phyloP scores from a whole-genome alignment of 352 stramenopile species.

The Phytophthora tentaculata region DNA sequence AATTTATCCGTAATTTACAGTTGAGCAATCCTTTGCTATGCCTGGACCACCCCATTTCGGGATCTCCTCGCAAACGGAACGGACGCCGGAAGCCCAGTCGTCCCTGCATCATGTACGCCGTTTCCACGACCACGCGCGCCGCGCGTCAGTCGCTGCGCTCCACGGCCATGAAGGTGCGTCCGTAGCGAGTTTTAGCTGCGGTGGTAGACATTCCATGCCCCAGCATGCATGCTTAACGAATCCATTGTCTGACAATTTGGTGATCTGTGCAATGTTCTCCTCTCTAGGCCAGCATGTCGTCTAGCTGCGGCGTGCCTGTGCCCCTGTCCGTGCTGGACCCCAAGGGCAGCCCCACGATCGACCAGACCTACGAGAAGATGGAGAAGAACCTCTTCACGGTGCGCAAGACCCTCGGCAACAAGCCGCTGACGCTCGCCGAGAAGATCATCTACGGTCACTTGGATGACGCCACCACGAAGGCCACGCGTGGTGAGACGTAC shows the following conservation, averaged over 20 bases:
- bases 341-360: conserved; percentile 91
- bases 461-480: conserved; percentile 84
- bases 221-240: conserved; percentile 28
- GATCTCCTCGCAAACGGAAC: conserved; percentile 68
- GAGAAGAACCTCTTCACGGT: conserved; percentile 90
- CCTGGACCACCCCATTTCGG: conserved; percentile 68
- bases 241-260: conserved; percentile 23
- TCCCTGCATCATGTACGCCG: conserved; percentile 56
- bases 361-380: conserved; percentile 94
- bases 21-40: conserved; percentile 10
- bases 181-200: background rate
- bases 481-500: conserved; percentile 92
- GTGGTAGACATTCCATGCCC: conserved; percentile 5
- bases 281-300: conserved; percentile 70
- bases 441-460: conserved; percentile 97
- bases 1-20: conserved; percentile 42
- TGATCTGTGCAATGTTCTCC: conserved; percentile 14
- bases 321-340: conserved; percentile 92
- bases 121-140: conserved; percentile 61
- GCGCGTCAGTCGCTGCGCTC: conserved; percentile 77
- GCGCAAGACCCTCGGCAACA: conserved; percentile 90
- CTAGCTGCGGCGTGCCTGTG: conserved; percentile 72
- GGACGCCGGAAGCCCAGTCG: conserved; percentile 24
- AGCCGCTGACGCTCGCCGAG: conserved; percentile 91
- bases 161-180: conserved; percentile 62